phyloP scores from a whole-genome alignment of 2,329 filamentous ascomycete species.

The Gliomastix tumulicola region DNA sequence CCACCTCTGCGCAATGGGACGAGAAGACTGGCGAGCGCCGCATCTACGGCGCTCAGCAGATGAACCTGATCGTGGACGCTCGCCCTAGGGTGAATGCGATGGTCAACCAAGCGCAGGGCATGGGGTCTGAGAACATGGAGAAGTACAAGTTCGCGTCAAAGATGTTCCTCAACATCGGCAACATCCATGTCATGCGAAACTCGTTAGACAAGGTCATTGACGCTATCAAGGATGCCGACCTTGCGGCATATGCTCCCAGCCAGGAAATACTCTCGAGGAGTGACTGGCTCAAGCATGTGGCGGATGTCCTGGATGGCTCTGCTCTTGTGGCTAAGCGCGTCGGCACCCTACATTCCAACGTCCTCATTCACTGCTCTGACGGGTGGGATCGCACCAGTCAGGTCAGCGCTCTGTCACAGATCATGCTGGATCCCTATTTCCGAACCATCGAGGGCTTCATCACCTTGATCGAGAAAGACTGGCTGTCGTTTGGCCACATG shows the following conservation, averaged over 20 bases:
- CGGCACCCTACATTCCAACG: conserved; percentile 87
- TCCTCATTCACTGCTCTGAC: conserved; percentile 95
- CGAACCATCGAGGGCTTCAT: conserved; percentile 93
- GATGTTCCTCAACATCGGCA: conserved; percentile 91
- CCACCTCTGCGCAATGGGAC: conserved; percentile 35
- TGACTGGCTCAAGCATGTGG: conserved; percentile 86
- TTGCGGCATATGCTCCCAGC: conserved; percentile 75
- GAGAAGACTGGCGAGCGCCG: conserved; percentile 54
- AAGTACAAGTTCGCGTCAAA: conserved; percentile 91
- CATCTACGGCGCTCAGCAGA: conserved; percentile 87
- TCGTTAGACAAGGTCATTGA: conserved; percentile 85
- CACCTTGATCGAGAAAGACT: conserved; percentile 92
- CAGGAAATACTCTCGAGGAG: conserved; percentile 75
- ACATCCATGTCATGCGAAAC: conserved; percentile 96
- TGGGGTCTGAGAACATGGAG: conserved; percentile 96
- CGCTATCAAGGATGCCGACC: conserved; percentile 85
- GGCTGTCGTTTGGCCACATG: conserved; percentile 96
- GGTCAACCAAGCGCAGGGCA: conserved; percentile 87
- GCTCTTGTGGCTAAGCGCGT: conserved; percentile 80
- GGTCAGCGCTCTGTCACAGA: conserved; percentile 81
- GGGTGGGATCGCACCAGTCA: conserved; percentile 98
- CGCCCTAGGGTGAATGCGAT: conserved; percentile 90
- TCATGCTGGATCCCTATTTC: conserved; percentile 94
- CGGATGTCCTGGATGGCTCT: conserved; percentile 75
- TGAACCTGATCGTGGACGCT: conserved; percentile 92